Conservation (phyloP, 768 basidiomycete genomes). For the Tylopilus intermedius region DNA sequence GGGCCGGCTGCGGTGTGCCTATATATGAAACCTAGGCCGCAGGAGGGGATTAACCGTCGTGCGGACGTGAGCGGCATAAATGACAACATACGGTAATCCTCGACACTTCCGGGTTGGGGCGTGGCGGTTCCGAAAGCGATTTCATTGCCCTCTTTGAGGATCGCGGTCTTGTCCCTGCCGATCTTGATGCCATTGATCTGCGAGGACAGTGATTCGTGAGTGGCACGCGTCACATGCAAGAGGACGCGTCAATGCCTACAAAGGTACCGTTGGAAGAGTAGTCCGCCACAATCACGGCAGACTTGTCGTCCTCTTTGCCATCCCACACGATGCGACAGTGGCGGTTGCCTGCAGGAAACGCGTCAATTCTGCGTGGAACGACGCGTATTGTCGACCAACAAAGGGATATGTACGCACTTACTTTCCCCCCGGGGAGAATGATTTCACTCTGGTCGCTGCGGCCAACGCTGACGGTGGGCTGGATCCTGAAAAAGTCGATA, state of each 20-base stretch:
- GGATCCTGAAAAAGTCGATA: slow-evolving; percentile 58
- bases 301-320: slow-evolving; percentile 28
- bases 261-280: slow-evolving; percentile 44
- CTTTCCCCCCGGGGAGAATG: slow-evolving; percentile 63
- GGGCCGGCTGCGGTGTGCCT: slow-evolving; percentile 54
- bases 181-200: slow-evolving; percentile 41
- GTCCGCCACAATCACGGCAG: slow-evolving; percentile 33
- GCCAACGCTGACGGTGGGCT: slow-evolving; percentile 49
- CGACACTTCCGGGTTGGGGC: slow-evolving; percentile 44
- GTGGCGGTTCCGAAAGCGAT: slow-evolving; percentile 71
- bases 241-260: slow-evolving; percentile 25
- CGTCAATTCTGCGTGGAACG: slow-evolving; percentile 17
- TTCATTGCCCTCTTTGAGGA: slow-evolving; percentile 67
- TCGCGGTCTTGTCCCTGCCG: slow-evolving; percentile 34
- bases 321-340: slow-evolving; percentile 38
- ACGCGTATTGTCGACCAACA: slow-evolving; percentile 10
- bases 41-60: not conserved
- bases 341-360: slow-evolving; percentile 34
- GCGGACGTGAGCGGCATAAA: not conserved
- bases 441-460: slow-evolving; percentile 49
- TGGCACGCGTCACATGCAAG: slow-evolving; percentile 4
- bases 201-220: slow-evolving; percentile 5
- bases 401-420: slow-evolving; percentile 48
- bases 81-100: slow-evolving; percentile 67
- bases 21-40: slow-evolving; percentile 59